Conservation (phyloP, 306 rosid genomes). For the Malus domestica region ASM211411v1 NC_041799.1:6728001-6728500, state of each 20-base stretch:
- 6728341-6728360: constrained; percentile 53
- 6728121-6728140: fast-evolving
- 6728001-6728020: background rate
- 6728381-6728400: constrained; percentile 19
- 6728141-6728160: too few relatives aligned
- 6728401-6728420: constrained; percentile 18
- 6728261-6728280: constrained; percentile 4
- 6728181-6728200: too few relatives aligned
- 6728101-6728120: fast-evolving
- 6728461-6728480: constrained; percentile 18
- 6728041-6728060: constrained; percentile 27
- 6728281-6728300: background rate
- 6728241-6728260: constrained; percentile 16
- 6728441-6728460: constrained; percentile 12
- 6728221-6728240: too few relatives aligned
- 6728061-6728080: constrained; percentile 5
- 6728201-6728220: fast-evolving
- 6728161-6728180: too few relatives aligned
- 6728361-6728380: constrained; percentile 54
- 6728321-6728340: background rate
- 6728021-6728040: constrained; percentile 17
- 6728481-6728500: background rate
- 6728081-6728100: too few relatives aligned
- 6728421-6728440: constrained; percentile 26
- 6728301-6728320: constrained; percentile 4